Evolutionary conservation across 331 rosid species (phyloP).

Genomic region (Stylosanthes scabra): DNA sequence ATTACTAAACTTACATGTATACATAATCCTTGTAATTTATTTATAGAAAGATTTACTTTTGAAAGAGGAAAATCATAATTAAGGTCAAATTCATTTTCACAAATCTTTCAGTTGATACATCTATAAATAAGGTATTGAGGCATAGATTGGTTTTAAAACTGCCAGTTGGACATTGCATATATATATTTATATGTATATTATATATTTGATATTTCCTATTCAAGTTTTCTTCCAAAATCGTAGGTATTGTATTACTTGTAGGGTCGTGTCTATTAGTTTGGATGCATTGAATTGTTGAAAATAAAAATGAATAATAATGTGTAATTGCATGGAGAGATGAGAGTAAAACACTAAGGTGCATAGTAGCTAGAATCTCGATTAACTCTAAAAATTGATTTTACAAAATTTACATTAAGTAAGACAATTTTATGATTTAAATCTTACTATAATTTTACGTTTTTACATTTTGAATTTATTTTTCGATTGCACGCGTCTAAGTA

Average conservation of each 20-base stretch:
- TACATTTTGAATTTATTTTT: too few relatives aligned
- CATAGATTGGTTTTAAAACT: constrained; percentile 33
- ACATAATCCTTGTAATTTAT: not conserved
- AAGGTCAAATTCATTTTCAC: constrained; percentile 36
- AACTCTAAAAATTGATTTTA: too few relatives aligned
- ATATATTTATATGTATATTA: not conserved
- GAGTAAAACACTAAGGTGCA: too few relatives aligned
- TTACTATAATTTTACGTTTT: too few relatives aligned
- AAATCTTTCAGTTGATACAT: constrained; percentile 40
- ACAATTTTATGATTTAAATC: too few relatives aligned
- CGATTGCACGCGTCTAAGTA: not conserved
- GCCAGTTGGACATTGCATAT: constrained; percentile 34
- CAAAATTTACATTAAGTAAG: too few relatives aligned
- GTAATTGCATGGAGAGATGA: not conserved
- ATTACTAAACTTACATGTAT: constrained; percentile 9
- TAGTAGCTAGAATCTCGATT: too few relatives aligned
- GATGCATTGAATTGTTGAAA: not conserved
- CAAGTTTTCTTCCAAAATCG: not conserved
- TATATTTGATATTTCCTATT: not conserved
- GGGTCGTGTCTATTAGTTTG: not conserved
- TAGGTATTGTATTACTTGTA: constrained; percentile 17
- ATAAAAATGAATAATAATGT: too few relatives aligned
- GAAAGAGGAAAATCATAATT: constrained; percentile 37
- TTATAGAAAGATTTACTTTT: constrained; percentile 42
- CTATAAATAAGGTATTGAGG: constrained; percentile 19